A percentile compares a stretch with the other conserved stretches of the same genome.
Evolutionary conservation across 2,329 filamentous ascomycete species (phyloP).

Genomic region (Tricladium varicosporioides): DNA sequence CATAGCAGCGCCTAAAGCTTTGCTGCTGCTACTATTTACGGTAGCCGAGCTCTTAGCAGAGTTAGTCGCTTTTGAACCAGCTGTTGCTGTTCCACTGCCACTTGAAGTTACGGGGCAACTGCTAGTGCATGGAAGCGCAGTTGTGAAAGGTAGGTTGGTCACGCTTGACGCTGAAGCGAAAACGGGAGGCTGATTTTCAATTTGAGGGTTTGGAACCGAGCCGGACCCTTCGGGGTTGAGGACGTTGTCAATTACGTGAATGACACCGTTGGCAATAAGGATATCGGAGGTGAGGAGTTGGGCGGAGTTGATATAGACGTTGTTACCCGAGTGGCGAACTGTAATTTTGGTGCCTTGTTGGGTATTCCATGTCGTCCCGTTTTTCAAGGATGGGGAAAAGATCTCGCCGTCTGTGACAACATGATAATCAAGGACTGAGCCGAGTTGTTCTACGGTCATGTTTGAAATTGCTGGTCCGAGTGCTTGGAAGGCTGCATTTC

Average conservation of each 20-base stretch:
- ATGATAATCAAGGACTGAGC: constrained; percentile 37
- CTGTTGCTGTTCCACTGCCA: background rate
- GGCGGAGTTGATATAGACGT: constrained; percentile 39
- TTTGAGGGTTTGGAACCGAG: constrained; percentile 38
- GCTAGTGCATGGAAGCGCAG: constrained; percentile 41
- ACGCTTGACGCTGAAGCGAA: constrained; percentile 30
- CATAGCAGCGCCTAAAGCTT: constrained; percentile 10
- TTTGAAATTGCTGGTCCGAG: constrained; percentile 35
- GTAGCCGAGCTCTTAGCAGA: constrained; percentile 23
- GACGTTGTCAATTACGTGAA: constrained; percentile 40
- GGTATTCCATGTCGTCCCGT: constrained; percentile 31
- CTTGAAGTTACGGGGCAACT: constrained; percentile 32
- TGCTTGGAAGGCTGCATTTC: constrained; percentile 36
- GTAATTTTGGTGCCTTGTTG: constrained; percentile 34
- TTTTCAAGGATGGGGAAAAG: constrained; percentile 34
- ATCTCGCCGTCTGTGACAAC: constrained; percentile 29
- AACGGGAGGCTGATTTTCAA: constrained; percentile 36
- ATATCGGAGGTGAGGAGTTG: constrained; percentile 37
- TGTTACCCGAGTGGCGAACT: constrained; percentile 36
- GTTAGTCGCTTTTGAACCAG: background rate
- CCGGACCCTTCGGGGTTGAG: constrained; percentile 42
- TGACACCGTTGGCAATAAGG: constrained; percentile 35
- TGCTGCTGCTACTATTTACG: constrained; percentile 16
- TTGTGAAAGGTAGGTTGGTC: constrained; percentile 38
- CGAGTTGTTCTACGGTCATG: constrained; percentile 30